These are phyloP conservation scores for Euptelea pleiosperma DNA, from an alignment of 164 flowering plant genomes.

Conservation along the genomic window DNA sequence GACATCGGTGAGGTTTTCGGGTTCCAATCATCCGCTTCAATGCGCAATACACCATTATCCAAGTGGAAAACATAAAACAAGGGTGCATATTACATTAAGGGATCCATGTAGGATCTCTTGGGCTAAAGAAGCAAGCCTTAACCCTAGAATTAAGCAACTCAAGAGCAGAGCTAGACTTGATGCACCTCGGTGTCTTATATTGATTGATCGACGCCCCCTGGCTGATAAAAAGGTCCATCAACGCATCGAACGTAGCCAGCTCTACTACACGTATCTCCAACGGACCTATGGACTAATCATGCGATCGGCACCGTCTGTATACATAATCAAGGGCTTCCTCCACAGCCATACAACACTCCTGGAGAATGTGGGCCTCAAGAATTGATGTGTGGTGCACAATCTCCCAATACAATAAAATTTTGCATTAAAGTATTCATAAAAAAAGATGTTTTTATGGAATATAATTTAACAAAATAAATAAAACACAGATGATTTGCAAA, in stretches of 20 bases:
- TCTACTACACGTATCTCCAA: conserved; percentile 76
- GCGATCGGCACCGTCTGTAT: conserved; percentile 58
- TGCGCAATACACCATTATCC: too few relatives aligned
- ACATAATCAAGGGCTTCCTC: conserved; percentile 70
- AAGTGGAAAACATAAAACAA: not conserved
- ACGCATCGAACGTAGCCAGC: conserved; percentile 55
- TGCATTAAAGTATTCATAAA: too few relatives aligned
- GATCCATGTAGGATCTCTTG: conserved; percentile 61
- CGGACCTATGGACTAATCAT: conserved; percentile 70
- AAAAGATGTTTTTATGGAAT: too few relatives aligned
- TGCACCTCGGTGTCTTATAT: conserved; percentile 85
- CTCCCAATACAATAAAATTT: conserved; percentile 81
- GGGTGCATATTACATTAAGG: conserved; percentile 23
- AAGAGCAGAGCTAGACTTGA: conserved; percentile 47
- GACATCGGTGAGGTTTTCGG: too few relatives aligned
- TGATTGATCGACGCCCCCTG: conserved; percentile 82
- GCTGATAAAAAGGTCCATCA: conserved; percentile 67
- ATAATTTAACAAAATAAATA: too few relatives aligned
- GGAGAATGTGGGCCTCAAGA: conserved; percentile 25
- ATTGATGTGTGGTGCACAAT: conserved; percentile 22
- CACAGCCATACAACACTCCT: conserved; percentile 60
- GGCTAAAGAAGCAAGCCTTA: conserved; percentile 51
- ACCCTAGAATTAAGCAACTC: conserved; percentile 59
- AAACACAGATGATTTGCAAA: too few relatives aligned
- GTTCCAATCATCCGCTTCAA: not conserved